Base-by-base conservation (phyloP, 257 asterid genomes). In the Sherardia arvensis region DNA sequence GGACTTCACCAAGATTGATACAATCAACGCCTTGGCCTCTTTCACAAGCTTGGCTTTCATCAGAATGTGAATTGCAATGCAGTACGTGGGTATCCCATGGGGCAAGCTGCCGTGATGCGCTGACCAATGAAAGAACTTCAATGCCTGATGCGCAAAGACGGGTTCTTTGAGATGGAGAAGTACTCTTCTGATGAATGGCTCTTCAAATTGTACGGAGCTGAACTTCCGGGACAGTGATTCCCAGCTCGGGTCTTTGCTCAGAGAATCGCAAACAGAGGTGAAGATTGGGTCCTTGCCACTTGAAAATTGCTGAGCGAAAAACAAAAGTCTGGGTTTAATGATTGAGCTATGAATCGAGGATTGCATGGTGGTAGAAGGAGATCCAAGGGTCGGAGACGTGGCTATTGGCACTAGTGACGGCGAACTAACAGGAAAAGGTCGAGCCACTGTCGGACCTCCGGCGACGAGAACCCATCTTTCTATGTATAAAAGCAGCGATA, bases 41-140 rank as follows among this genome's bases (percentile, higher is more conserved):
- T 73, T 91, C 14, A 77, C 75, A 28, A 87, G 81, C 79, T 79
- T 77, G n/a, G 87, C 87, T 73, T 83, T 91, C 8, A 76, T 89
- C 71, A 88, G 76, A 73, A 91, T 88, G 74, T 91, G 97, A 71
- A 91, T 70, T 7, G 74, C 73, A 33, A 84, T 53, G 81, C 88
- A 85, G 69, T 84, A 88, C 51, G 36, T 48, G 1, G 82, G 74
- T 69, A 83, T 48, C 63, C 80, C 89, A 49, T 87, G 96, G 53
- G 56, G 61, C 32, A 71, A 62, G 45, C 71, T 64, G 72, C 30
- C 66, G 21, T 68, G 71, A 29, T 76, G 83, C 0, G 89, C 75
- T 4, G 95, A 78, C 94, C 95, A 87, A 59, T 88, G 91, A 74
- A 91, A 91, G 69, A 91, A 91, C 32, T 28, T 80, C 26, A 91